Evolutionary conservation across 306 rosid genomes (phyloP), one percentile per base, ranked within the genome.

Genomic region (Castanea crenata): DNA sequence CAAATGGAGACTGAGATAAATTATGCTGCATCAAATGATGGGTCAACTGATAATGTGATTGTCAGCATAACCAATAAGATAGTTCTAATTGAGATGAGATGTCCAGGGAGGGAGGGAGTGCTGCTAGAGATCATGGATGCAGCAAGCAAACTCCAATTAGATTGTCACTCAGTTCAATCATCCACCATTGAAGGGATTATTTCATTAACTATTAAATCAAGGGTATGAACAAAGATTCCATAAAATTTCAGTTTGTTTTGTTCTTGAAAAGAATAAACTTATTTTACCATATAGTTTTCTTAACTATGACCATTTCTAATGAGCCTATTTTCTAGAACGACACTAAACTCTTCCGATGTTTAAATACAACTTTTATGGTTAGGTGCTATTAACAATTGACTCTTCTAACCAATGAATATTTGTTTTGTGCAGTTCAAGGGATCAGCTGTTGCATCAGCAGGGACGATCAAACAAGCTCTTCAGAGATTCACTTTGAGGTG

Each of bases 111-210:
- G 82, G 81, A 85, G 52, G 89, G 95, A 78, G 83, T 65, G 69
- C 20, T 91, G 81, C 54, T 91, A 29, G 93, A 90, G 77, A 83
- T 93, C 78, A 88, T 93, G 90, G 93, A 91, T 77, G 88, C 81
- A 76, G 56, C 88, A 44, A 89, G 85, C 84, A 77, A 58, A 79
- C 82, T 89, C 83, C 83, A 73, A 21, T 74, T 93, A 80, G 92
- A 93, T 85, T 85, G 89, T 57, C 88, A 81, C 76, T 91, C 97
- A 19, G 88, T 91, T 88, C 93, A 88, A 81, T 93, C 98, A 51
- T 87, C 92, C 75, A 88, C 85, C 23, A 32, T 58, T 54, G 91
- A 83, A 65, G 98, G 98, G 68, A 82, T 78, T 81, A 84, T 93
- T 84, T 78, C 76, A 77, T 77, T 90, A 58, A 87, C 81, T 52